Evolutionary conservation across 2,329 filamentous ascomycete species (phyloP).

Genomic region (Cladophialophora bantiana): DNA sequence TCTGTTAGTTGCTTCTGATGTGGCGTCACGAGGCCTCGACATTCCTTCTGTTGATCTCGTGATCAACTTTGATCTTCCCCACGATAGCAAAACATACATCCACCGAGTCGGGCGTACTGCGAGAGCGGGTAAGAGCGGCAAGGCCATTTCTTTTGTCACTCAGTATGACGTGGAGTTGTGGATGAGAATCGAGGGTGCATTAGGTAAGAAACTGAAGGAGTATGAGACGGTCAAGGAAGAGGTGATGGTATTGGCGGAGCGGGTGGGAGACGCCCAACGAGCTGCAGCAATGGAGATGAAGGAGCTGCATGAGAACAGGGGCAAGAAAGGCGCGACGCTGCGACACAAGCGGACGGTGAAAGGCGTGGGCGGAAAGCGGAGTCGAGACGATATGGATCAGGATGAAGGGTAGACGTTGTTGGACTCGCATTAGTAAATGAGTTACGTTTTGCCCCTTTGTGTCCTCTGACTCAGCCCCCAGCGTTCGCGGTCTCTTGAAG

Average conservation of each 20-base stretch:
- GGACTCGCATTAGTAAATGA: not conserved
- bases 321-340: slow-evolving; percentile 45
- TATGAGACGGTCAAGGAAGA: slow-evolving; percentile 78
- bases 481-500: too few species aligned
- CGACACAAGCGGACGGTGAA: slow-evolving; percentile 57
- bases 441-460: not conserved
- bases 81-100: slow-evolving; percentile 88
- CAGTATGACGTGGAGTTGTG: slow-evolving; percentile 88
- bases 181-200: slow-evolving; percentile 78
- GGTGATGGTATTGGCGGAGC: slow-evolving; percentile 78
- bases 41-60: slow-evolving; percentile 87
- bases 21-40: slow-evolving; percentile 87
- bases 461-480: not conserved
- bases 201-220: slow-evolving; percentile 77
- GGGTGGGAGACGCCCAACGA: slow-evolving; percentile 83
- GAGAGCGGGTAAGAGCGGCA: slow-evolving; percentile 81
- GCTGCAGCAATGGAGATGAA: slow-evolving; percentile 83
- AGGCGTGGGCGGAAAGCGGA: slow-evolving; percentile 54
- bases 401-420: slow-evolving; percentile 67
- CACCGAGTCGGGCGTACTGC: slow-evolving; percentile 88
- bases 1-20: slow-evolving; percentile 90
- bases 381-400: slow-evolving; percentile 73
- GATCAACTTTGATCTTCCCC: slow-evolving; percentile 82
- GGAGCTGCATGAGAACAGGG: slow-evolving; percentile 69
- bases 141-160: slow-evolving; percentile 80